Evolutionary conservation across 2,329 filamentous ascomycete genomes (phyloP).

Genomic region (Phyllachora maydis): DNA sequence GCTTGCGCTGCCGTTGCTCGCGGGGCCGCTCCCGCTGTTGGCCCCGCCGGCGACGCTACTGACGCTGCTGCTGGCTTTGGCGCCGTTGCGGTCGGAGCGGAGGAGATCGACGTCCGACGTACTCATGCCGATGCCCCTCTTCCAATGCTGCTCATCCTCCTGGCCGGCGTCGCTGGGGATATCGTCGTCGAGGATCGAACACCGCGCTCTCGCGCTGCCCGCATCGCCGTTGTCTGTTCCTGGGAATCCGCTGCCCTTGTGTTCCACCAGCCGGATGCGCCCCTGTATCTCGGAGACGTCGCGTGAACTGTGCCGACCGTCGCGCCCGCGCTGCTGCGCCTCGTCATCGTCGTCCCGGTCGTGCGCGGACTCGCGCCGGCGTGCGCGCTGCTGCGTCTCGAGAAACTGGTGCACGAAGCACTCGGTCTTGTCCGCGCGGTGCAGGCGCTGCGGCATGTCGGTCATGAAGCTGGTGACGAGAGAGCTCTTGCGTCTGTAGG

Average conservation of each 20-base stretch:
- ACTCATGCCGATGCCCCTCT: conserved; percentile 18
- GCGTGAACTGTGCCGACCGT: conserved; percentile 3
- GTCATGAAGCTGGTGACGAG: conserved; percentile 32
- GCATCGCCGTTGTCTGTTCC: too few relatives aligned
- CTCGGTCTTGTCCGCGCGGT: conserved; percentile 22
- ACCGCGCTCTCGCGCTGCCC: conserved; percentile 1
- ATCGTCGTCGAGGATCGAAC: conserved; percentile 2
- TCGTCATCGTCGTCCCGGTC: conserved; percentile 4
- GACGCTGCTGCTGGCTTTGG: too few relatives aligned
- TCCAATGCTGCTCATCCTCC: conserved; percentile 34
- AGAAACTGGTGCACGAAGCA: conserved; percentile 47
- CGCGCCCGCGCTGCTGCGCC: conserved; percentile 2
- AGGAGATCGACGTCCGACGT: conserved; percentile 5
- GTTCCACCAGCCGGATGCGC: conserved; percentile 3
- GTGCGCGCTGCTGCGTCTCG: conserved; percentile 27
- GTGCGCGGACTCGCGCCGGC: conserved; percentile 5
- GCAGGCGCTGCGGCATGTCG: conserved; percentile 13
- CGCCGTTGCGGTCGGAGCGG: too few relatives aligned
- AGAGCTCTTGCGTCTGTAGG: conserved; percentile 45
- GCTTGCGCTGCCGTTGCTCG: too few relatives aligned
- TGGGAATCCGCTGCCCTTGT: too few relatives aligned
- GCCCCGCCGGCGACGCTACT: too few relatives aligned
- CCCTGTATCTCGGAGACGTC: conserved; percentile 2
- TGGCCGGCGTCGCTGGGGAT: conserved; percentile 23
- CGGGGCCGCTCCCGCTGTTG: too few relatives aligned